Evolutionary conservation across 2,329 filamentous ascomycete genomes (phyloP).

Genomic region (Fusarium nelsonii): DNA sequence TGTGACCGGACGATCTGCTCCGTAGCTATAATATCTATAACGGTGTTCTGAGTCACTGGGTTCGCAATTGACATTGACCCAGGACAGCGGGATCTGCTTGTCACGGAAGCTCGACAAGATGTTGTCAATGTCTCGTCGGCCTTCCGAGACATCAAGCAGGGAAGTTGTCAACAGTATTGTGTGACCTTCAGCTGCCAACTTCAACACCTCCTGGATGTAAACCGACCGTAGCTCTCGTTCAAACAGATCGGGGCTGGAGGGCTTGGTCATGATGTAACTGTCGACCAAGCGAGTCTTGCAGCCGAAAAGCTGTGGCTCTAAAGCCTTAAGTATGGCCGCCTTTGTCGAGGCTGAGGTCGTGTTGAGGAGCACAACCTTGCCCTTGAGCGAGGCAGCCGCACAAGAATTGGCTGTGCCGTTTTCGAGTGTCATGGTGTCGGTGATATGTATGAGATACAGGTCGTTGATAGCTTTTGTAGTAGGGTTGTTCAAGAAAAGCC

Average conservation of each 20-base stretch:
- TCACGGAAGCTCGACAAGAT: constrained; percentile 3
- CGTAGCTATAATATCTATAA: neutral
- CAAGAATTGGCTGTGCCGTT: neutral
- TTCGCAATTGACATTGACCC: constrained; percentile 21
- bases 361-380: constrained; percentile 33
- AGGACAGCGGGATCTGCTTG: constrained; percentile 17
- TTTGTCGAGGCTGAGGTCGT: constrained; percentile 13
- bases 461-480: neutral
- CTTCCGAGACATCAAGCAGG: constrained; percentile 1
- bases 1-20: neutral
- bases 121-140: constrained; percentile 12
- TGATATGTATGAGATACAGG: neutral
- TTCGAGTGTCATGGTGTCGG: neutral
- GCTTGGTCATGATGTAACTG: constrained; percentile 19
- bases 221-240: constrained; percentile 11
- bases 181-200: constrained; percentile 5
- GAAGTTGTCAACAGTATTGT: constrained; percentile 23
- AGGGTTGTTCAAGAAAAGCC: neutral
- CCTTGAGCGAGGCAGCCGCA: neutral
- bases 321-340: neutral
- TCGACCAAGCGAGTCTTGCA: constrained; percentile 12
- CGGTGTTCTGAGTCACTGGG: neutral
- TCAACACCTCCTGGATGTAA: constrained; percentile 28
- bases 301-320: neutral
- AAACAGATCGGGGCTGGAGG: neutral